Base-by-base conservation (phyloP, 2,329 filamentous ascomycete species). In the Mycocentrospora acerina region DNA sequence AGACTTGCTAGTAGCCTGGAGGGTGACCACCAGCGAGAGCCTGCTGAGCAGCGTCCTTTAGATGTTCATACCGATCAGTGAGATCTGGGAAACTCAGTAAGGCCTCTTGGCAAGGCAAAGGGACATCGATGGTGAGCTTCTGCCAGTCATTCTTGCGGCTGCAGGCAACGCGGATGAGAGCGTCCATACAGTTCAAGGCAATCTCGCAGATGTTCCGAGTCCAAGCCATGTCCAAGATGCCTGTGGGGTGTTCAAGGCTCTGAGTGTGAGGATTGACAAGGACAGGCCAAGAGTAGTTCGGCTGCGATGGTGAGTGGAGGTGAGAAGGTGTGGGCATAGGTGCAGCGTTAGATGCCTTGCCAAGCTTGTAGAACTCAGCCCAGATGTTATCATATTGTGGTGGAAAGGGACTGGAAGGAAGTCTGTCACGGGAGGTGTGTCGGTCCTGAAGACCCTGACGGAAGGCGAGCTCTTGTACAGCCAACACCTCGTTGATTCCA, bases 221-320 rank as follows among this genome's bases (percentile, higher is more conserved):
- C 44, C 46, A 59, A 2, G 32, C 36, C 4, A 35, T 26, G 28
- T 61, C 56, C 11, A 52, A 15, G n/a, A 40, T 34, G 27, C 57
- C 57, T 10, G 51, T 48, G 5, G 55, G 56, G 16, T 51, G 47
- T 41, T 52, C 46, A 2, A 53, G 39, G 9, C 49, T 46, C 37
- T 60, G 57, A 1, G 57, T 58, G 40, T 53, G 51, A 1, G 53
- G 46, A 36, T 60, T 59, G 45, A 60, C 53, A 3, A 60, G 43
- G 4, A 53, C 34, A 4, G 55, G 30, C 57, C 57, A 60, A 4
- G 41, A 29, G 34, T 46, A 57, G 32, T 57, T 56, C 12, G 41
- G 33, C 19, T 38, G 32, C 2, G 45, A 42, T 3, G 37, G 39
- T 10, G 44, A 37, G 6, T 29, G 19, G 5, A 32, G 17, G 29